Base-by-base conservation (phyloP, 2,329 filamentous ascomycete genomes). In the Tolypocladium amazonense region DNA sequence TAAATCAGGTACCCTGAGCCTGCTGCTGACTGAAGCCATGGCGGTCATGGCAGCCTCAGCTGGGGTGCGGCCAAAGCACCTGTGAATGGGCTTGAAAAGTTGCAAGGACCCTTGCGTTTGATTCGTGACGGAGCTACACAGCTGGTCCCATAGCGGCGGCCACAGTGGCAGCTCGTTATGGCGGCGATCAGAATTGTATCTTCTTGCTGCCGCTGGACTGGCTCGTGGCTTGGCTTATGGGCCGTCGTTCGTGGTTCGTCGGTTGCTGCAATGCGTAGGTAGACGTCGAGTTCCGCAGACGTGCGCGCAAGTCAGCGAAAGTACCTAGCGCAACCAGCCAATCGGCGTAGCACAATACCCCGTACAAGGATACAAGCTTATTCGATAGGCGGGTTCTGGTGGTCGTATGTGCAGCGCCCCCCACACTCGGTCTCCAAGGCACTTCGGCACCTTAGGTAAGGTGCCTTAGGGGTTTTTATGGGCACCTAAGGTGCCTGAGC, bases 1-100 rank as follows among this genome's bases (percentile, higher is more conserved):
- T 60, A 82, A 69, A 62, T 81, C 77, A 59, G 77, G 76, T 63
- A 74, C 70, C 64, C 73, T 77, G 70, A 66, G 76, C 70, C 66
- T 73, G 67, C 69, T 75, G 20, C 15, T 45, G 39, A 33, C 39
- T 14, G 27, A 27, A 8, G 27, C 56, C 39, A 41, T 41, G 39
- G 27, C 38, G 39, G 23, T 39, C 55, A 45, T 43, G 39, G 39
- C 35, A 54, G 35, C 38, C 47, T 53, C n/a, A 33, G 39, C 47
- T 56, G 59, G 54, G 25, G 35, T 37, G 54, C 35, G 14, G 54
- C 69, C 67, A 69, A 66, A 59, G 65, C 62, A 64, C 61, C 53
- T 39, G 33, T 38, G 53, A 4, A 12, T 4, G 6, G 15, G n/a
- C 35, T 39, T 25, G 53, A 38, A 56, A 25, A 33, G 47, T 27